Base-by-base conservation (phyloP, 2,329 filamentous ascomycete genomes). In the Arthrobotrys iridis region DNA sequence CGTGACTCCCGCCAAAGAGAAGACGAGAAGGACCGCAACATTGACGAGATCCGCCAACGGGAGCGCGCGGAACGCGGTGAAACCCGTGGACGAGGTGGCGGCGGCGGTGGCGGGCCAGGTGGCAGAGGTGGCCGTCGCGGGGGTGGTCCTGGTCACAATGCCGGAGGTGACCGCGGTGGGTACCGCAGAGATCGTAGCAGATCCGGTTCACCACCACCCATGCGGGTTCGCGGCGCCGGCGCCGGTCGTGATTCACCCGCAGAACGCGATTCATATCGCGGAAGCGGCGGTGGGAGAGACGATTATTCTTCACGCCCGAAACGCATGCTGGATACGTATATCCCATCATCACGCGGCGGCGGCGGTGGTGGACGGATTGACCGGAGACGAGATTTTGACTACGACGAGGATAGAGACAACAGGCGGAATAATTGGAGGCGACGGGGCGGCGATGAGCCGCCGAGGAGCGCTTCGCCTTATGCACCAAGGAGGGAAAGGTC, bases 1-100 rank as follows among this genome's bases (percentile, higher is more conserved):
- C 89, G 90, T 64, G 87, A 87, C 63, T 88, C 89, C 79, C 89
- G 90, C 77, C 91, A 94, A 80, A 88, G 90, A 66, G 87, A 91
- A 72, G 87, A 89, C 78, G 86, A 88, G 57, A 89, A 91, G 68
- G 91, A 95, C 74, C 88, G 88, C 76, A 90, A 93, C 60, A 80
- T 92, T 43, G 87, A 90, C 77, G 86, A 86, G 41, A 84, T 92
- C 63, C 88, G 91, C 80, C 88, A 91, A 68, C 86, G 87, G 68
- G 89, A 91, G 40, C 60, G 65, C n/a, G 35, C 37, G 6, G 71
- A 75, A 64, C 83, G 81, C 62, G 78, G 79, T 26, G 80, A 81
- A 7, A 82, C 82, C 40, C 62, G 57, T 40, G 76, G 60, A 41
- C 78, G 84, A 77, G 84, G 83, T n/a, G 82, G 82, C 55, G 84